Base-by-base conservation (phyloP, 2,329 filamentous ascomycete species). In the Calycina marina region DNA sequence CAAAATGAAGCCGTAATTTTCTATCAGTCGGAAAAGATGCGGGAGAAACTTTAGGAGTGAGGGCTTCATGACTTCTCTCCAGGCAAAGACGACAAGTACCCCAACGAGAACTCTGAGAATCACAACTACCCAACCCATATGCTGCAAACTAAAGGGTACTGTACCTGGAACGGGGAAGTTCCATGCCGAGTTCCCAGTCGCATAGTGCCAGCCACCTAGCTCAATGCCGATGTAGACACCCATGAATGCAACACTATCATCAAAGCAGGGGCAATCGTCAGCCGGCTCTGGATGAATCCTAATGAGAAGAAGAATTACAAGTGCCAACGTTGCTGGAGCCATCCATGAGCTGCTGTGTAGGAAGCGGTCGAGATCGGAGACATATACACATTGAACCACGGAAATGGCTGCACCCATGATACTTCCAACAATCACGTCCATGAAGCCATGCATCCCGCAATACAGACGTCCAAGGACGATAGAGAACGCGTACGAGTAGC, bases 361-460 rank as follows among this genome's bases (percentile, higher is more conserved):
- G 58, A 74, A 88, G 12, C 65, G 57, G 43, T 93, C 82, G 37
- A 92, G 67, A 3, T 59, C 53, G 1, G 69, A 61, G 6, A 66
- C 69, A 40, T 69, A 69, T 45, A 70, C 62, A 48, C 72, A 75
- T 49, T 77, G 72, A 40, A 71, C 42, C 16, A 68, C 52, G 14
- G 66, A 67, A 41, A 77, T 64, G 4, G 68, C 56, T 8, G 75
- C 77, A 18, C 90, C 90, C 35, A 94, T 65, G 10, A 74, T 47
- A 34, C 78, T 83, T 5, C 90, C 90, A 35, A 90, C 56, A 10
- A 90, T 58, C 14, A 96, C 85, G 55, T 98, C 90, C 26, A 90
- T 65, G 57, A 96, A 93, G 8, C 90, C 90, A 57, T 98, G 90
- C 90, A 98, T 98, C 39, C 90, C 90, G 52, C 90, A 98, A 60